These are phyloP conservation scores for Globisporangium camurandrum DNA, from an alignment of 352 stramenopile genomes.

Conservation along the genomic window DNA sequence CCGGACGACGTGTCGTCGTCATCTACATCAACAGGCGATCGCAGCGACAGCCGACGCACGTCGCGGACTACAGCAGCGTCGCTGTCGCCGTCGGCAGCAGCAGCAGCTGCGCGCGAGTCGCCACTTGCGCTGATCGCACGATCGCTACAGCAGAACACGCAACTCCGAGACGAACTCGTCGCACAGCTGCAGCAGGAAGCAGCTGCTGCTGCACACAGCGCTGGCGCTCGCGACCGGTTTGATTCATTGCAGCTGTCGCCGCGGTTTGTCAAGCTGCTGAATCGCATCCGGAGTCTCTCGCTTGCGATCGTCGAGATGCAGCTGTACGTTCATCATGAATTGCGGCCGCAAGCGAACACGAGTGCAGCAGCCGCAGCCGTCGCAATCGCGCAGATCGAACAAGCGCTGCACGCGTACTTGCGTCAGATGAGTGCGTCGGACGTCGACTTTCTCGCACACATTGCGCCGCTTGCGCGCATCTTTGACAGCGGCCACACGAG, in stretches of 20 bases:
- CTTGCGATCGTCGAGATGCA: slow-evolving; percentile 61
- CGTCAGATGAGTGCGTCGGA: slow-evolving; percentile 40
- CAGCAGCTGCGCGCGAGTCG: slow-evolving; percentile 2
- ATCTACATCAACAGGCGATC: background rate
- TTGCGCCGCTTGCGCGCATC: slow-evolving; percentile 21
- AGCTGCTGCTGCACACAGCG: slow-evolving; percentile 12
- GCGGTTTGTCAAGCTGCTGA: slow-evolving; percentile 40
- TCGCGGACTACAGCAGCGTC: too few relatives aligned
- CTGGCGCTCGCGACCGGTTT: too few relatives aligned
- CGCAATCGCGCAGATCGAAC: slow-evolving; percentile 19
- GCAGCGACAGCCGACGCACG: too few relatives aligned
- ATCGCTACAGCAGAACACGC: slow-evolving; percentile 41
- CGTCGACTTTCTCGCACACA: slow-evolving; percentile 35
- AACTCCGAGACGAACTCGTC: slow-evolving; percentile 34
- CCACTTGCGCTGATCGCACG: slow-evolving; percentile 30
- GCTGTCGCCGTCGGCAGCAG: too few relatives aligned
- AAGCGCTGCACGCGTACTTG: slow-evolving; percentile 40
- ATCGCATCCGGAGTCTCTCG: slow-evolving; percentile 48
- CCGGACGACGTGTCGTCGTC: background rate
- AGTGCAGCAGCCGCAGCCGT: background rate
- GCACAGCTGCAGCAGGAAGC: slow-evolving; percentile 31
- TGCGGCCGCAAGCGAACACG: too few relatives aligned
- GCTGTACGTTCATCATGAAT: slow-evolving; percentile 39
- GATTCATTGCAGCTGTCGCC: slow-evolving; percentile 21
- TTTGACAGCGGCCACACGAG: slow-evolving; percentile 39